These are phyloP conservation scores for Alternaria metachromatica DNA, from an alignment of 2,329 filamentous ascomycete species.

Conservation along the genomic window DNA sequence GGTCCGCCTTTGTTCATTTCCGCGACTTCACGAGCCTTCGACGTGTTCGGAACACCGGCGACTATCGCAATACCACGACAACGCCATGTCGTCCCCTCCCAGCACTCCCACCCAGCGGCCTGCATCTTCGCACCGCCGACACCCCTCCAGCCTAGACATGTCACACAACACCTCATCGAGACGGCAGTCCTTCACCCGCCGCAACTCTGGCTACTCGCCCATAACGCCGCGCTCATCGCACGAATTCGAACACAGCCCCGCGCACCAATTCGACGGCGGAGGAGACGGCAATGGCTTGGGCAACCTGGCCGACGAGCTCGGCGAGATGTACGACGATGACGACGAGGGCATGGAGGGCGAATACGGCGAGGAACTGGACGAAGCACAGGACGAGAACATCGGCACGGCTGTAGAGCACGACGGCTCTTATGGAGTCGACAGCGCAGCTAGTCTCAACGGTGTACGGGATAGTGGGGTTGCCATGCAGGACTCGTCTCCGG, in stretches of 20 bases:
- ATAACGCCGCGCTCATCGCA: constrained; percentile 51
- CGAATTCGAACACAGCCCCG: constrained; percentile 50
- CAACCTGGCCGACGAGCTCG: constrained; percentile 81
- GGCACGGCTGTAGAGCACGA: constrained; percentile 46
- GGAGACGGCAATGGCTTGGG: constrained; percentile 66
- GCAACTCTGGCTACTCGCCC: constrained; percentile 56
- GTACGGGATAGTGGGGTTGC: constrained; percentile 56
- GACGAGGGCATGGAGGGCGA: constrained; percentile 61
- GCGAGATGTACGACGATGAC: constrained; percentile 72
- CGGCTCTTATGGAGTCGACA: constrained; percentile 33
- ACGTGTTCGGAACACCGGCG: constrained; percentile 8
- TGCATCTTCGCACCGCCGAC: constrained; percentile 47
- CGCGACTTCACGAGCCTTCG: constrained; percentile 9
- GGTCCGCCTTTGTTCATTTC: constrained; percentile 8
- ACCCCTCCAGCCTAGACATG: constrained; percentile 52
- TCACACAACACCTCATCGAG: constrained; percentile 46
- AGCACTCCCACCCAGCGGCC: constrained; percentile 49
- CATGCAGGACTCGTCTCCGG: constrained; percentile 49
- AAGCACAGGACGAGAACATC: constrained; percentile 35
- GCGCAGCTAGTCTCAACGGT: constrained; percentile 34
- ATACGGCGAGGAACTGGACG: constrained; percentile 43
- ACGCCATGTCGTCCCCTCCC: constrained; percentile 52
- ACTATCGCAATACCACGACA: constrained; percentile 7
- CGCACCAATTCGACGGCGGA: constrained; percentile 47
- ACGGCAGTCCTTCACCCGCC: constrained; percentile 48